Conservation (phyloP, 208 protist species). For the Wallacemonas sp. region DNA sequence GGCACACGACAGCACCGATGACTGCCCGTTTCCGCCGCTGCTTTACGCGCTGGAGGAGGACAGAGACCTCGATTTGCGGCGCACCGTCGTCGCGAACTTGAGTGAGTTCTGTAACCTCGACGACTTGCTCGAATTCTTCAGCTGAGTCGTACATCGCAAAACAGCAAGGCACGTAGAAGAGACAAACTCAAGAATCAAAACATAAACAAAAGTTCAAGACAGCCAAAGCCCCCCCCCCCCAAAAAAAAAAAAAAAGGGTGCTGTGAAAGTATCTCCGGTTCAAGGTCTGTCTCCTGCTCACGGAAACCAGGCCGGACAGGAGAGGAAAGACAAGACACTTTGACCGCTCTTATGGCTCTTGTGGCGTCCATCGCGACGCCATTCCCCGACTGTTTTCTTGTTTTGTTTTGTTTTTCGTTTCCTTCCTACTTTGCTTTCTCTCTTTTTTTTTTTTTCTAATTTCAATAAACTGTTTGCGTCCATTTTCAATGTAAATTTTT, state of each 20-base stretch:
- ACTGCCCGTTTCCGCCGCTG: conserved; percentile 15
- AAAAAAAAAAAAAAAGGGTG: background rate
- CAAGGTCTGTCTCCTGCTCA: background rate
- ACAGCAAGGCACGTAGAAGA: background rate
- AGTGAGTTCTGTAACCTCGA: conserved; percentile 21
- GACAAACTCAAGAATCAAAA: too few relatives aligned
- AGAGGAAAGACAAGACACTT: too few relatives aligned
- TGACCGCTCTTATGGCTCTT: too few relatives aligned
- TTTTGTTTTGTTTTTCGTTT: too few relatives aligned
- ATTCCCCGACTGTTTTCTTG: too few relatives aligned
- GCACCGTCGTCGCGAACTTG: conserved; percentile 25
- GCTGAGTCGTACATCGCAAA: background rate
- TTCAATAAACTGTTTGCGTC: too few relatives aligned
- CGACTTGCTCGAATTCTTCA: conserved; percentile 15
- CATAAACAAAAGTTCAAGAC: background rate
- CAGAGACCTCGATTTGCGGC: conserved; percentile 26
- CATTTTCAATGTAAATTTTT: too few relatives aligned
- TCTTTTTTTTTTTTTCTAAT: too few relatives aligned
- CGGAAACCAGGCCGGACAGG: background rate
- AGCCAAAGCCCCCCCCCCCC: background rate
- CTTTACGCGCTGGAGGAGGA: background rate
- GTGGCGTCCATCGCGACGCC: too few relatives aligned
- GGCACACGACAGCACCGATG: background rate
- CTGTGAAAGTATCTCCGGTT: background rate
- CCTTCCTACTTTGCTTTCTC: too few relatives aligned